Evolutionary conservation across 441 rosid species (phyloP).

Genomic region (Euphorbia corollata): DNA sequence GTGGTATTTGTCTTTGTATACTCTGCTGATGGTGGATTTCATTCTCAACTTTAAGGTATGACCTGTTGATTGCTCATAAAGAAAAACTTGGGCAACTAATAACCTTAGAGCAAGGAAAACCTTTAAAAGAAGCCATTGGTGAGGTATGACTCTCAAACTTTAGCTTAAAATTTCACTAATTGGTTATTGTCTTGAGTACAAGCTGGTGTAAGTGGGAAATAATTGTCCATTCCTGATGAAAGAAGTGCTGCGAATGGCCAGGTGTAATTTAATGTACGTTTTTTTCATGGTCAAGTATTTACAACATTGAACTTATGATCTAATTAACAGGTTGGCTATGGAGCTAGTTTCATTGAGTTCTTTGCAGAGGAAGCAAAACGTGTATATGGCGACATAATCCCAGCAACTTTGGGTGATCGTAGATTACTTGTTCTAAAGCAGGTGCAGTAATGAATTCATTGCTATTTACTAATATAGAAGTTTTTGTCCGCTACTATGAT

Average conservation of each 20-base stretch:
- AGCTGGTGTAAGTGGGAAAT: background rate
- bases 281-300: constrained; percentile 17
- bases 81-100: constrained; percentile 94
- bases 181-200: background rate
- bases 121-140: constrained; percentile 80
- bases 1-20: background rate
- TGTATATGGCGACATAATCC: constrained; percentile 87
- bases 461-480: constrained; percentile 9
- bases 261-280: background rate
- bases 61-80: constrained; percentile 67
- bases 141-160: constrained; percentile 54
- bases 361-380: constrained; percentile 95
- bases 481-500: constrained; percentile 3
- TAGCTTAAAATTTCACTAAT: constrained; percentile 19
- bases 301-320: constrained; percentile 25
- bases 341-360: constrained; percentile 88
- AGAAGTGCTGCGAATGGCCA: background rate
- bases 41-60: constrained; percentile 48
- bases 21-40: constrained; percentile 6
- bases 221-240: background rate
- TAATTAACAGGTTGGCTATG: constrained; percentile 64
- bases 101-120: constrained; percentile 96
- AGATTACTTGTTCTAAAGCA: constrained; percentile 79
- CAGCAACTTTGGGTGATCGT: constrained; percentile 67
- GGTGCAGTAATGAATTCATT: constrained; percentile 31